Base-by-base conservation (phyloP, 441 rosid species). In the Brassica balearica region DNA sequence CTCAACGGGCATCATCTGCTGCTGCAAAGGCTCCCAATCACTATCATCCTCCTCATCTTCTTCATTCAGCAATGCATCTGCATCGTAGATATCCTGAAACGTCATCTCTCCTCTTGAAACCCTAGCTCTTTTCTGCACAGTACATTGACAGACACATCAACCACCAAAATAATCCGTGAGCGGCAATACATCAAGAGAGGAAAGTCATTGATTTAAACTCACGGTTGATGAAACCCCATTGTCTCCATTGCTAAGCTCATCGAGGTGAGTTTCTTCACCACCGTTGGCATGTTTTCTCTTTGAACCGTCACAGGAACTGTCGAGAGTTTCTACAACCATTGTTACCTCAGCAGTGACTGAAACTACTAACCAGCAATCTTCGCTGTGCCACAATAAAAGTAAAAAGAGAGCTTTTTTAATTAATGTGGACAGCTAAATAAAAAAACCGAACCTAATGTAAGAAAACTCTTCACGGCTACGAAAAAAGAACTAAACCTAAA, bases 41-140 rank as follows among this genome's bases (percentile, higher is more conserved):
- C 89, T 86, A 65, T 92, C 97, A 22, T 95, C 99, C 10, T 93
- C 97, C n/a, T 93, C 97, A 0, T 91, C 99, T 0, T 85, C 91
- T 1, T 83, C 92, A 60, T 86, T 82, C 46, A 88, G 84, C 56
- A 82, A 72, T 17, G 80, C 62, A 14, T 86, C 82, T 19, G 87
- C 82, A 68, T 82, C 77, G 76, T 84, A 88, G 77, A 94, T 83
- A 77, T 94, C 97, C 77, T 88, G 86, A 71, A 90, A 83, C 59
- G 93, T 91, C 89, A 90, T 78, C 61, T 94, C 66, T n/a, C 66
- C 96, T 78, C 84, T 86, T 25, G 80, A 87, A 65, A 74, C 74
- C 76, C 85, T 86, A 53, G 73, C 86, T 75, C 80, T 80, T 61
- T 84, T 87, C 91, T 91, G 87, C 79, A 72, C 58, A 55, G 5